phyloP scores from a whole-genome alignment of 1,139 yeast species.

The Taiozyma sp. region DNA sequence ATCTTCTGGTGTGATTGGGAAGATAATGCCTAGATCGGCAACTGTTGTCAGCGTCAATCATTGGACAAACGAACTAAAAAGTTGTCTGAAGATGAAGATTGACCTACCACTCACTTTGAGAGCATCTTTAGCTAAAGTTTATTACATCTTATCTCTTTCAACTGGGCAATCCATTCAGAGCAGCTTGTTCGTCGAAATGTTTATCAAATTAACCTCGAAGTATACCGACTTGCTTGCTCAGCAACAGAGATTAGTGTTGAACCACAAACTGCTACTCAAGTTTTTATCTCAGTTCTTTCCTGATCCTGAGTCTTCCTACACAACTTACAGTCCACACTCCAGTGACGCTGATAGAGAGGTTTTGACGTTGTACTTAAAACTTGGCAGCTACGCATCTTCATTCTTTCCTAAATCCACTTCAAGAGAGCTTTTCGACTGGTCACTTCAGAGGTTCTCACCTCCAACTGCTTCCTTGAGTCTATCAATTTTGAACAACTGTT shows the following conservation, averaged over 20 bases:
- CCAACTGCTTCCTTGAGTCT: slow-evolving; percentile 54
- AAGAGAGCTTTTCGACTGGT: slow-evolving; percentile 29
- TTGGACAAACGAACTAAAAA: slow-evolving; percentile 85
- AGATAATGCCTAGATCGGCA: slow-evolving; percentile 60
- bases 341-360: slow-evolving; percentile 29
- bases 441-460: slow-evolving; percentile 41
- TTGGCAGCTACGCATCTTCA: slow-evolving; percentile 33
- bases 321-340: slow-evolving; percentile 25
- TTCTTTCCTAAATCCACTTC: slow-evolving; percentile 33
- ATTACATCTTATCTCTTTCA: slow-evolving; percentile 65
- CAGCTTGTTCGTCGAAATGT: slow-evolving; percentile 58
- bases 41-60: slow-evolving; percentile 71
- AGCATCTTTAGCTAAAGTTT: slow-evolving; percentile 60
- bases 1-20: slow-evolving; percentile 41
- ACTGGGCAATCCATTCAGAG: slow-evolving; percentile 69
- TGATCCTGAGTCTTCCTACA: slow-evolving; percentile 37
- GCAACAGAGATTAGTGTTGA: slow-evolving; percentile 30
- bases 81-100: slow-evolving; percentile 77
- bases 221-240: slow-evolving; percentile 39
- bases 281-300: slow-evolving; percentile 45
- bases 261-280: slow-evolving; percentile 45
- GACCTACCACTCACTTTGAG: slow-evolving; percentile 70
- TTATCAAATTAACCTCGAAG: slow-evolving; percentile 48
- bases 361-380: slow-evolving; percentile 30
- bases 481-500: slow-evolving; percentile 46